These are phyloP conservation scores for Schizochytrium sp. DNA, from an alignment of 108 stramenopile species.

Conservation along the genomic window DNA sequence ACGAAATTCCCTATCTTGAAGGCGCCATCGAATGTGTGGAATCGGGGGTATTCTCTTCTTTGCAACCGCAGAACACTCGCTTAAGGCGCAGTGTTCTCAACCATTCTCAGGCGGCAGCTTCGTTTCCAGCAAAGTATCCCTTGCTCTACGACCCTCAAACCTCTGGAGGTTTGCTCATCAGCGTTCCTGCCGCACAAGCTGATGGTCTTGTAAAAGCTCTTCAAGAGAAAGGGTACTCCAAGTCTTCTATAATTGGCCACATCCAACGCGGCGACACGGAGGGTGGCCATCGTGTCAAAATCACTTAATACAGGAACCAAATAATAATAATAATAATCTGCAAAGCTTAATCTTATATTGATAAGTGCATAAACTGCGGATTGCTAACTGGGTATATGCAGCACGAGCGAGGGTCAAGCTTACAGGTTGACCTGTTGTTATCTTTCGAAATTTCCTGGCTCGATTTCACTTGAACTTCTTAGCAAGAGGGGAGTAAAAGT, in stretches of 20 bases:
- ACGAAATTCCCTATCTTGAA: slow-evolving; percentile 68
- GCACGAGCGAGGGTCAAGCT: too few species aligned
- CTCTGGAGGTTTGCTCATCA: slow-evolving; percentile 78
- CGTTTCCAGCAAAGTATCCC: slow-evolving; percentile 57
- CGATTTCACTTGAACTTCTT: too few species aligned
- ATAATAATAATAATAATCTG: background rate
- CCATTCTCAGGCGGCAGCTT: slow-evolving; percentile 62
- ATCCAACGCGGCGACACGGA: background rate
- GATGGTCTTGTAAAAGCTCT: slow-evolving; percentile 63
- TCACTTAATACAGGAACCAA: background rate
- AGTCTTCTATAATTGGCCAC: background rate
- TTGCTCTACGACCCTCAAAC: slow-evolving; percentile 80
- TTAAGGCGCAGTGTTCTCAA: slow-evolving; percentile 67
- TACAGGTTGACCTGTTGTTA: too few species aligned
- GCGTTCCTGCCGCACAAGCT: slow-evolving; percentile 67
- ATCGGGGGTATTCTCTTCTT: slow-evolving; percentile 69
- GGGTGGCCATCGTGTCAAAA: background rate
- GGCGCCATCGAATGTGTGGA: slow-evolving; percentile 69
- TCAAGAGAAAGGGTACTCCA: slow-evolving; percentile 59
- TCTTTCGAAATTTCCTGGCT: too few species aligned
- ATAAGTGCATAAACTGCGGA: too few species aligned
- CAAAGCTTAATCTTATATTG: too few species aligned
- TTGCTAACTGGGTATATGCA: too few species aligned
- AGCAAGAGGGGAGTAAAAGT: too few species aligned
- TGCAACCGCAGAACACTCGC: slow-evolving; percentile 71